Conservation (phyloP, 306 rosid species). For the Trichosanthes cucumerina region DNA sequence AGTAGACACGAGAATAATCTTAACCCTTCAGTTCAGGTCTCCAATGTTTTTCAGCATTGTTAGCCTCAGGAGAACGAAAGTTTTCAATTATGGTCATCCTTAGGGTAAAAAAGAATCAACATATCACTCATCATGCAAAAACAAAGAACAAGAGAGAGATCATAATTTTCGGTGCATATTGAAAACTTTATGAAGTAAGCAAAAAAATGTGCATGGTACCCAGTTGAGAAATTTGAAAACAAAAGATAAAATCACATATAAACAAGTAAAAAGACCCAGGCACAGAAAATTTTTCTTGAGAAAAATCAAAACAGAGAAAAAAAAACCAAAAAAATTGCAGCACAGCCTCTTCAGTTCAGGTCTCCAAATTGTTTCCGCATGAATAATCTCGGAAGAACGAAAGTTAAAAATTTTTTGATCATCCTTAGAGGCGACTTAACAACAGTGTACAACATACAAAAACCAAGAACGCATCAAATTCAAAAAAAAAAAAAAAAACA, state of each 20-base stretch:
- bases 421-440: slow-evolving; percentile 25
- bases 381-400: slow-evolving; percentile 48
- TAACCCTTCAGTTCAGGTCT: slow-evolving; percentile 13
- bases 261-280: not conserved
- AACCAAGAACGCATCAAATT: not conserved
- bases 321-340: not conserved
- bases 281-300: not conserved
- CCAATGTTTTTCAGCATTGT: slow-evolving; percentile 8
- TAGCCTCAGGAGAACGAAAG: slow-evolving; percentile 10
- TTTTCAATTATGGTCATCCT: not conserved
- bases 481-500: not conserved
- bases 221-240: not conserved
- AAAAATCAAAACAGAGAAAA: not conserved
- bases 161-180: not conserved
- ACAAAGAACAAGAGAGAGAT: not conserved
- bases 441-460: not conserved
- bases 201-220: not conserved
- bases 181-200: not conserved
- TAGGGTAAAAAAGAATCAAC: not conserved
- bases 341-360: slow-evolving; percentile 81
- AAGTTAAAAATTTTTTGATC: slow-evolving; percentile 19
- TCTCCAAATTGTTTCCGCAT: slow-evolving; percentile 61
- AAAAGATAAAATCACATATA: too few relatives aligned
- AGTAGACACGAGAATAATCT: not conserved
- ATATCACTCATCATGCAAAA: not conserved